Evolutionary conservation across 495 filamentous ascomycete genomes (phyloP), one percentile per base, ranked within the genome.

Genomic region (Penicillium steckii): DNA sequence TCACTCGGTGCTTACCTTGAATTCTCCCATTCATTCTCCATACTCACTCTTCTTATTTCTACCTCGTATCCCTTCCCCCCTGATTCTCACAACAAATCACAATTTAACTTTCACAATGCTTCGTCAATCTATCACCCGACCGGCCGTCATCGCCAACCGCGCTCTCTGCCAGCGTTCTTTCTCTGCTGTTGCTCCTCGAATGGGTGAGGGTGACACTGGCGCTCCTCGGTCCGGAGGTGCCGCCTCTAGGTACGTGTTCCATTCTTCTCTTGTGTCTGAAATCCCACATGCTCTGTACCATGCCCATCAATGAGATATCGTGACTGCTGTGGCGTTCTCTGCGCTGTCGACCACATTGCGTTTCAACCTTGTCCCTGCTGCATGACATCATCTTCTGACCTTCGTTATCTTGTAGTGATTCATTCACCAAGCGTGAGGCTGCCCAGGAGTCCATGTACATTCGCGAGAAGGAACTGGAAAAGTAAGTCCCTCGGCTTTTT

Each of bases 371-470:
- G 37, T 32, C 42, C 37, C 38, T 32, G 44, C 26, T 15, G 17
- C 2, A 58, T 58, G 58, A 59, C 48, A 59, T 59, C 54, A 61
- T 58, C 33, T 21, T 32, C 53, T 55, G 47, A 56, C 48, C 15
- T 44, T 27, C 13, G 38, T 25, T 40, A 24, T n/a, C 23, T 21
- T 43, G 3, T 54, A 93, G 92, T 53, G 94, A 99, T 67, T 79
- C 86, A 44, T 99, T 96, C 82, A 87, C 86, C 66, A 84, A 85
- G 67, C 90, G 94, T 59, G 94, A 99, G 75, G 85, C 85, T 56
- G 93, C 93, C 53, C 79, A 78, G 66, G 94, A 99, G 74, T 84
- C 88, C 65, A 80, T 80, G 56, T 87, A 88, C 76, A 89, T 99
- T 72, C 76, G 81, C 46, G 76, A 89, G 77, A 85, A 88, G 62